Base-by-base conservation (phyloP, 2,329 filamentous ascomycete genomes). In the Arthrobotrys pseudoclavata region DNA sequence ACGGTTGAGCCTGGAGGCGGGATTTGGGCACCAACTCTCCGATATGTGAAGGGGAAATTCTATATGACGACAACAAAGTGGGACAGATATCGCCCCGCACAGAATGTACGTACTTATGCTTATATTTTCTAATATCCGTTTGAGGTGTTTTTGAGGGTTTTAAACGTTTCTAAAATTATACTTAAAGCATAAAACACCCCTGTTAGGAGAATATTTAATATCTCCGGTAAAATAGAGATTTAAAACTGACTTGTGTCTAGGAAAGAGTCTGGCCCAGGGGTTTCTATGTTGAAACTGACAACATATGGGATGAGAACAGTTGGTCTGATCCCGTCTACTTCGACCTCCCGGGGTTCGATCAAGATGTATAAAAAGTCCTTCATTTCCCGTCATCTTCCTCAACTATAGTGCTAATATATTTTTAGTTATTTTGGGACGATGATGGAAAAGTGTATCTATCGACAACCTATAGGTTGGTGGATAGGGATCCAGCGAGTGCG, bases 11-110 rank as follows among this genome's bases (percentile, higher is more conserved):
- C 89, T 81, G 88, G 87, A 81, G 88, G 87, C 80, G 88, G 88
- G 47, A 84, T 91, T n/a, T 91, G 89, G 88, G 89, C 89, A 1
- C 89, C 89, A 0, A 91, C 89, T 80, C 84, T 91, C 24, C 88
- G 80, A 74, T 81, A 79, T 67, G 68, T 76, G 18, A 48, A 76
- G 15, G 72, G 72, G 22, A 76, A 67, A 37, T 76, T 76, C 22
- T 76, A 76, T 45, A 76, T 76, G 72, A 76, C 72, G 37, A 76
- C 72, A 45, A 66, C 72, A 29, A 76, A 70, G 26, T 76, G 72
- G 72, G 72, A 76, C 26, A 69, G 72, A 37, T 76, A 76, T 62
- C 72, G 72, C 18, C 72, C 72, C 40, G 66, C 72, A 7, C 72
- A 76, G 34, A 70, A 76, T 37, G 72, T 76, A 70, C 18, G 72